These are phyloP conservation scores for Eremomyces bilateralis DNA, from an alignment of 495 filamentous ascomycete genomes.

Conservation along the genomic window DNA sequence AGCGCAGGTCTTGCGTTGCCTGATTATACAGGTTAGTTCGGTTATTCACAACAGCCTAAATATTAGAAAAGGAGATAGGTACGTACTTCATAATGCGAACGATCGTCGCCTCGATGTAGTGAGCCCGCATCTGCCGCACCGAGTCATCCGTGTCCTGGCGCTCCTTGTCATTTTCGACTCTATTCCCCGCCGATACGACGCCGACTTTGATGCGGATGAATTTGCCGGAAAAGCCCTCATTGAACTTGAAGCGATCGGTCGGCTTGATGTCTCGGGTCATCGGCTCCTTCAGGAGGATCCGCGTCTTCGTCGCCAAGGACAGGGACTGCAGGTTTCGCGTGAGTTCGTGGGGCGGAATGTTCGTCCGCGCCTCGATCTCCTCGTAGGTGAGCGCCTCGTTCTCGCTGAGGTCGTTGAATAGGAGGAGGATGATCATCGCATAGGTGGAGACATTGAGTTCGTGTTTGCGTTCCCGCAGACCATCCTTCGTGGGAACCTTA, in stretches of 20 bases:
- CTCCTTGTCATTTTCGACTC: constrained; percentile 69
- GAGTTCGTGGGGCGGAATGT: constrained; percentile 61
- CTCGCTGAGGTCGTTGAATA: constrained; percentile 62
- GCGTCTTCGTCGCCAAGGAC: constrained; percentile 64
- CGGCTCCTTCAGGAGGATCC: constrained; percentile 64
- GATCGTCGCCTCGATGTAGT: constrained; percentile 69
- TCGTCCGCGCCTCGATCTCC: constrained; percentile 65
- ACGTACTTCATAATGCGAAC: constrained; percentile 93
- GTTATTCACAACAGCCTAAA: not conserved
- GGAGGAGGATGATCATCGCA: constrained; percentile 68
- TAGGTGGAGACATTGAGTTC: constrained; percentile 88
- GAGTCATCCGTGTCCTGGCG: constrained; percentile 71
- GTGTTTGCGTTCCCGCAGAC: constrained; percentile 50
- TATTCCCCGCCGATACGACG: constrained; percentile 44
- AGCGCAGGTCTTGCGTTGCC: constrained; percentile 66
- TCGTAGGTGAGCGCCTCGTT: constrained; percentile 51
- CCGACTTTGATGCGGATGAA: constrained; percentile 73
- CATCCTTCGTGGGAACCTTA: constrained; percentile 38
- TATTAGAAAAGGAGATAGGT: constrained; percentile 3
- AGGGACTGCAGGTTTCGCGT: constrained; percentile 66
- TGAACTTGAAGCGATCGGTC: constrained; percentile 68
- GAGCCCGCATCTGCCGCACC: constrained; percentile 56
- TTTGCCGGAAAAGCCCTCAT: constrained; percentile 60
- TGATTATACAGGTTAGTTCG: constrained; percentile 17
- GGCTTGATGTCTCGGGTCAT: constrained; percentile 61